Conservation (phyloP, 2,329 filamentous ascomycete genomes). For the Monosporascus sp. region DNA sequence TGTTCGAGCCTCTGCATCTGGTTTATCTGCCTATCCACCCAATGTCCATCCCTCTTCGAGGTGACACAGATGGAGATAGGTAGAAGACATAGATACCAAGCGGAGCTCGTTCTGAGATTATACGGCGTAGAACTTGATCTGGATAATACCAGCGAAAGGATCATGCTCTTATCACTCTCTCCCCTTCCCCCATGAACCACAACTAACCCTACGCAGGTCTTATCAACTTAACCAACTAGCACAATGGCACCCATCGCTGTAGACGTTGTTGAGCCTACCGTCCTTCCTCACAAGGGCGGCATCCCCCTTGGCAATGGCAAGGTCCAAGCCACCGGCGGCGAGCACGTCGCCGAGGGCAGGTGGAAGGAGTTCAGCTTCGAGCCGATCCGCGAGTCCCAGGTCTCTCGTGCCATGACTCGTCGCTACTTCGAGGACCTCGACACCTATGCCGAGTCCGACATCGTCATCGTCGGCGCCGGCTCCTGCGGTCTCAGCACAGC, state of each 20-base stretch:
- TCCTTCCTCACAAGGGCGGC: constrained; percentile 42
- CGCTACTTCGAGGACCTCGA: constrained; percentile 91
- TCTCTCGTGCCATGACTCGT: constrained; percentile 87
- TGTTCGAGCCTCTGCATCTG: constrained; percentile 27
- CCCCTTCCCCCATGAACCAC: constrained; percentile 26
- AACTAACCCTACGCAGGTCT: constrained; percentile 30
- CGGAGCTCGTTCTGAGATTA: constrained; percentile 64
- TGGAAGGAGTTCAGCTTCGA: constrained; percentile 81
- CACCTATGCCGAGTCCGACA: constrained; percentile 83
- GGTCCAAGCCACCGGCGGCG: constrained; percentile 39
- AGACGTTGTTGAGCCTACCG: constrained; percentile 48
- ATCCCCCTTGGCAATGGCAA: constrained; percentile 33
- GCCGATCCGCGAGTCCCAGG: constrained; percentile 85
- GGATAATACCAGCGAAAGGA: constrained; percentile 99
- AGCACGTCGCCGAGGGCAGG: constrained; percentile 64
- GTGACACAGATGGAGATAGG: constrained; percentile 8
- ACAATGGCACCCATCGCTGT: constrained; percentile 75
- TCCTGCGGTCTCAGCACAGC: constrained; percentile 82
- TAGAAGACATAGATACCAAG: constrained; percentile 6
- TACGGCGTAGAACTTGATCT: constrained; percentile 93
- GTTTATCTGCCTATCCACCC: constrained; percentile 13
- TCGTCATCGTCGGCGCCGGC: constrained; percentile 88
- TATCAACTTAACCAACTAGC: constrained; percentile 22
- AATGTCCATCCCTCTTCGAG: constrained; percentile 1
- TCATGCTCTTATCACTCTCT: constrained; percentile 67